phyloP scores from a whole-genome alignment of 345 rosid genomes.

The Eucalyptus erythrocorys region DNA sequence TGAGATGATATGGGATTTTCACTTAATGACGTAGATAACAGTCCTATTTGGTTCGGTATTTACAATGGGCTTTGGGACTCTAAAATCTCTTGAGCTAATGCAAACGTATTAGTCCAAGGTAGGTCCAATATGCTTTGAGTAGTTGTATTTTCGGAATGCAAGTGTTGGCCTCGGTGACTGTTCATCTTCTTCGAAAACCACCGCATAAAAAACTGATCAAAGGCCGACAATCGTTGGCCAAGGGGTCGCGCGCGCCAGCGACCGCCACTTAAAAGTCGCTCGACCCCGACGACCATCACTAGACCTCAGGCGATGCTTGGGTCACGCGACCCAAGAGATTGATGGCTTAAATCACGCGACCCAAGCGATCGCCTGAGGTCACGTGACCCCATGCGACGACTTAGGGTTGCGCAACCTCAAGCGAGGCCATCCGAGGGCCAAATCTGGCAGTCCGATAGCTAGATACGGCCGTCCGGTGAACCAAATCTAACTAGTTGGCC shows the following conservation, averaged over 20 bases:
- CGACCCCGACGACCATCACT: rapidly evolving
- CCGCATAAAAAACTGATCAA: rapidly evolving
- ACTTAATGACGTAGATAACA: rapidly evolving
- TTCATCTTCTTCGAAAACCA: rapidly evolving
- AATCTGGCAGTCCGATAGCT: rapidly evolving
- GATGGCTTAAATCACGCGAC: rapidly evolving
- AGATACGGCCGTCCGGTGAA: rapidly evolving
- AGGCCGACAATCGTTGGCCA: rapidly evolving
- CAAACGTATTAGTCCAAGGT: too few relatives aligned
- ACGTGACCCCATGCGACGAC: rapidly evolving
- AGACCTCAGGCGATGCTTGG: rapidly evolving
- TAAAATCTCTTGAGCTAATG: too few relatives aligned
- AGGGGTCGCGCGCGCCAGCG: rapidly evolving
- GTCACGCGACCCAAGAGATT: rapidly evolving
- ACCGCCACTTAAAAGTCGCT: rapidly evolving
- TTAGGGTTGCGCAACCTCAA: rapidly evolving
- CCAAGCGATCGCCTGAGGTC: too few relatives aligned
- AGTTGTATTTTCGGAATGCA: too few relatives aligned
- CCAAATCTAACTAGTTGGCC: rapidly evolving
- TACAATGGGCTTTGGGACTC: too few relatives aligned
- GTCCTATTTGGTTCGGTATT: too few relatives aligned
- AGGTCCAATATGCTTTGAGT: too few relatives aligned
- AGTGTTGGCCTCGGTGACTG: too few relatives aligned
- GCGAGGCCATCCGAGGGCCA: too few relatives aligned
- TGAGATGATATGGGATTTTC: neutral